These are phyloP conservation scores for Nidula microcarpa DNA, from an alignment of 768 basidiomycete species.

Conservation along the genomic window DNA sequence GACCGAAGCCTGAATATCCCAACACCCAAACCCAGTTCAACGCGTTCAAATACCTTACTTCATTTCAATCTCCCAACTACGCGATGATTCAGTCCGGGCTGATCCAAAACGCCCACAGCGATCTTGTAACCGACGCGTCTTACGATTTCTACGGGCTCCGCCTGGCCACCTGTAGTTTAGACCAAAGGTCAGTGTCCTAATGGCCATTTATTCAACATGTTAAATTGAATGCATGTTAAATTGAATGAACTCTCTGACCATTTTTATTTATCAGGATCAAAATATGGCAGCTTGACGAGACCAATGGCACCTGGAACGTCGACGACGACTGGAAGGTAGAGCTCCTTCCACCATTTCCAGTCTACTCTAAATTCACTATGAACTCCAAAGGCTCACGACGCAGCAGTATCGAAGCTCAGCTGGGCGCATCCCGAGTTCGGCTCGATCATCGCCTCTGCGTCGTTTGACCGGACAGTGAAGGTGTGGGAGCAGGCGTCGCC, in stretches of 20 bases:
- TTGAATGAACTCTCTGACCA: neutral
- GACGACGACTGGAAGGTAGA: constrained; percentile 91
- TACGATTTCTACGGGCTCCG: constrained; percentile 90
- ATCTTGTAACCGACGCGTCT: constrained; percentile 80
- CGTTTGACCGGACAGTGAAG: constrained; percentile 89
- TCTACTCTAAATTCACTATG: neutral
- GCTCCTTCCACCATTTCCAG: neutral
- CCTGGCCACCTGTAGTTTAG: constrained; percentile 78
- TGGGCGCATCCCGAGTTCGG: constrained; percentile 97
- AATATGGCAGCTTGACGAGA: constrained; percentile 77
- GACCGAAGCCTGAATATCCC: no score
- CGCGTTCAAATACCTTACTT: no score
- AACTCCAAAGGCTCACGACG: constrained; percentile 81
- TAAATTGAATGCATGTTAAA: neutral
- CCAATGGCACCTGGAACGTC: constrained; percentile 67
- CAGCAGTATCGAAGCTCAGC: constrained; percentile 74
- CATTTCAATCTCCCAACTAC: no score
- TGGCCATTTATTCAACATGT: neutral
- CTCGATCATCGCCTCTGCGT: constrained; percentile 78
- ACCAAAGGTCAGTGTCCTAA: constrained; percentile 57
- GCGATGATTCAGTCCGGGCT: constrained; percentile 77
- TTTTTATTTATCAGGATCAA: constrained; percentile 59
- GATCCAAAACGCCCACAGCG: constrained; percentile 73
- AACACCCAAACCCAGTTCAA: no score
- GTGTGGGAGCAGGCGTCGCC: constrained; percentile 76